Conservation (phyloP, 371 early-diverging fungal species). For the Syncephalastrum monosporum region DNA sequence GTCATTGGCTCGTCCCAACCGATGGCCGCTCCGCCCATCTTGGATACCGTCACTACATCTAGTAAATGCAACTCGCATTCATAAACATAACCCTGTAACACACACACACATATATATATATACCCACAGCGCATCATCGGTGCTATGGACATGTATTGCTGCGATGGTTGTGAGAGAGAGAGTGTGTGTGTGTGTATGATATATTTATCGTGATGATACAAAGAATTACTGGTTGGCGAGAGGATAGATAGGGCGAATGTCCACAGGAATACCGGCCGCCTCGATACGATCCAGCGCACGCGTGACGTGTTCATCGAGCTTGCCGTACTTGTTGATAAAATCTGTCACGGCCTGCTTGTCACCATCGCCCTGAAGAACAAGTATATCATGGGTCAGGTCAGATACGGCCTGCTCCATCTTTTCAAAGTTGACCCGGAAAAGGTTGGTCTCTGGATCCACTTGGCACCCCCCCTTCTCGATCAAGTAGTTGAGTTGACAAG, state of each 20-base stretch:
- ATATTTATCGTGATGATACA: background rate
- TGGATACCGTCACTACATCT: constrained; percentile 41
- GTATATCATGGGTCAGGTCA: constrained; percentile 65
- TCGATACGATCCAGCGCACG: constrained; percentile 58
- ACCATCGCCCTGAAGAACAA: constrained; percentile 80
- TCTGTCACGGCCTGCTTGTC: constrained; percentile 63
- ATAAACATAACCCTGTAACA: too few species aligned
- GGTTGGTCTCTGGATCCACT: constrained; percentile 39
- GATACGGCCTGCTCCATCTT: constrained; percentile 64
- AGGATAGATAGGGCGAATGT: constrained; percentile 52
- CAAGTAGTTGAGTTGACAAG: constrained; percentile 68
- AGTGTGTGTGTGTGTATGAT: too few species aligned
- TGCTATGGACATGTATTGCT: too few species aligned
- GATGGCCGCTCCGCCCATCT: constrained; percentile 33
- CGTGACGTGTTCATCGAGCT: constrained; percentile 47
- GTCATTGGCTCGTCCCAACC: constrained; percentile 33
- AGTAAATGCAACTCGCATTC: constrained; percentile 17
- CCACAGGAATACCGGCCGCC: constrained; percentile 48
- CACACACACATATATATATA: too few species aligned
- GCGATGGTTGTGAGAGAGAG: too few species aligned
- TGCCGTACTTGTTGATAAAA: constrained; percentile 66
- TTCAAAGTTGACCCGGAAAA: constrained; percentile 68
- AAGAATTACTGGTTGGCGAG: constrained; percentile 16
- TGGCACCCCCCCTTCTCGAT: constrained; percentile 69
- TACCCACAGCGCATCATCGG: too few species aligned